Conservation (phyloP, 208 protist species). For the Leishmania tropica region DNA sequence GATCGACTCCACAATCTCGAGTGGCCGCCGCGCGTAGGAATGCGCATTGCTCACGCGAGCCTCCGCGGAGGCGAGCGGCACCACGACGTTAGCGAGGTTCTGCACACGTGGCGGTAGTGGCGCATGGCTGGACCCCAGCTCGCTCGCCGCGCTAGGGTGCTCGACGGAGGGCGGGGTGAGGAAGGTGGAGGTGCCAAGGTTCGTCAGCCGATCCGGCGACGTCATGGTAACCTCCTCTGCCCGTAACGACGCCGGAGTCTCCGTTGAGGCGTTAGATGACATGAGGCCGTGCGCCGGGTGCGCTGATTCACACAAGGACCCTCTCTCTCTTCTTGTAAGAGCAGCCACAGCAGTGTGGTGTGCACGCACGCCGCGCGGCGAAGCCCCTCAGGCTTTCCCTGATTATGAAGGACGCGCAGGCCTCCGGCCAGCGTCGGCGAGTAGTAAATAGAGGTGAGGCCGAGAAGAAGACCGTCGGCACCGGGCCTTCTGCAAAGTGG, state of each 20-base stretch:
- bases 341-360: neutral
- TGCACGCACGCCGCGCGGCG: neutral
- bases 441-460: neutral
- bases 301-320: neutral
- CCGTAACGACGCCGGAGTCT: neutral
- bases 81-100: neutral
- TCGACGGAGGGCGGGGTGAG: neutral
- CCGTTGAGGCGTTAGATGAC: neutral
- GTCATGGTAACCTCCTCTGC: neutral
- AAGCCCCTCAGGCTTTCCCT: neutral
- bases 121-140: neutral
- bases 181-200: neutral
- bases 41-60: slow-evolving; percentile 13
- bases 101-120: slow-evolving; percentile 8
- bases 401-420: neutral
- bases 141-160: neutral
- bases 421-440: neutral
- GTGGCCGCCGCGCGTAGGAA: slow-evolving; percentile 27
- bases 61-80: slow-evolving; percentile 1
- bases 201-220: neutral
- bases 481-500: neutral
- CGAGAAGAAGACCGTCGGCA: neutral
- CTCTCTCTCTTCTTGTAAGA: neutral
- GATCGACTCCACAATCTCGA: slow-evolving; percentile 71
- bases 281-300: neutral